phyloP scores from a whole-genome alignment of 2,329 filamentous ascomycete species.

The Knufia petricola region DNA sequence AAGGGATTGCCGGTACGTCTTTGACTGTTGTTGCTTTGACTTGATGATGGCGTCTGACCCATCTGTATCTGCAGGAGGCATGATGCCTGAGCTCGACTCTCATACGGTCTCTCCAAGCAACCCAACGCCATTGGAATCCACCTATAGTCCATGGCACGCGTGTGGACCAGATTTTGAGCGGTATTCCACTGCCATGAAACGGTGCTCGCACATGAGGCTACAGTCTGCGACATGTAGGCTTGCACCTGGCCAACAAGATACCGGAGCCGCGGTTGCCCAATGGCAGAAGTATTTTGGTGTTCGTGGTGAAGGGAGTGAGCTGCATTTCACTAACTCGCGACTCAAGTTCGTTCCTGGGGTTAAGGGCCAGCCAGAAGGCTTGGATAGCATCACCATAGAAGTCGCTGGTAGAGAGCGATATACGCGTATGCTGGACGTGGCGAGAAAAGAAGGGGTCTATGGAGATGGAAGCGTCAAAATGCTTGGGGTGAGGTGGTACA shows the following conservation, averaged over 20 bases:
- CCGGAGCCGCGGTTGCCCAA: slow-evolving; percentile 29
- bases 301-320: slow-evolving; percentile 14
- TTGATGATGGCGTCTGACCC: not conserved
- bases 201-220: slow-evolving; percentile 29
- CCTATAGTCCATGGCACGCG: slow-evolving; percentile 38
- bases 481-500: no score
- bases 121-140: slow-evolving; percentile 29
- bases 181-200: slow-evolving; percentile 32
- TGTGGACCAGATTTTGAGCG: slow-evolving; percentile 29
- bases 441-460: slow-evolving; percentile 9
- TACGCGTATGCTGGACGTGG: slow-evolving; percentile 27
- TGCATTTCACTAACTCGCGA: slow-evolving; percentile 26
- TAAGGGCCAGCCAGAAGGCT: slow-evolving; percentile 28
- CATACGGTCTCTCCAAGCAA: slow-evolving; percentile 28
- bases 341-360: slow-evolving; percentile 30
- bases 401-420: slow-evolving; percentile 28
- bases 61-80: slow-evolving; percentile 26
- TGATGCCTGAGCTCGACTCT: slow-evolving; percentile 38
- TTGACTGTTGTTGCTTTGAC: not conserved
- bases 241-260: slow-evolving; percentile 29
- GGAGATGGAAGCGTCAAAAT: no score
- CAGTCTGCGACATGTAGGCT: slow-evolving; percentile 30
- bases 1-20: slow-evolving; percentile 29
- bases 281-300: slow-evolving; percentile 35
- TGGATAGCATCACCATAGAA: slow-evolving; percentile 32